Base-by-base conservation (phyloP, 108 stramenopile genomes). In the Epipyxis sp. region DNA sequence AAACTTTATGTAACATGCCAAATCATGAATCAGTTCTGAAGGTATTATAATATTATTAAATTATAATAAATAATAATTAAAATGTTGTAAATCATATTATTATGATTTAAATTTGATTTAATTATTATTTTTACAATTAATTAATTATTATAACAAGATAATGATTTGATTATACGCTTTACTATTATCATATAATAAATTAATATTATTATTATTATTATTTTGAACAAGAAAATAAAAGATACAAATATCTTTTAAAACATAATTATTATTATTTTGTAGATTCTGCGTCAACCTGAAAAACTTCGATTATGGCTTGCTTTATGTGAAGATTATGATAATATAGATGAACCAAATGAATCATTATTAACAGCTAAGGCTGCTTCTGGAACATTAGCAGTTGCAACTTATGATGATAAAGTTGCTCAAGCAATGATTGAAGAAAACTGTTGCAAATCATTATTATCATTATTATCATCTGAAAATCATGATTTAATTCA, bases 1-100 rank as follows among this genome's bases (percentile, higher is more conserved):
- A 99, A 86, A 92, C 93, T 34, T 59, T 97, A 84, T 84, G 87
- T 79, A 99, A 99, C 85, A 84, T 99, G 84, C 80, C 94, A 0
- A 89, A 89, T 6, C 87, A 93, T 81, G 85, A 90, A 42, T 76
- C 85, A 40, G 86, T 95, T 80, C 85, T 95, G 82, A 78, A 91
- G 59, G 76, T 90, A 77, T 82, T n/a, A n/a, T n/a, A n/a, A n/a
- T n/a, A n/a, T n/a, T n/a, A n/a, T n/a, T n/a, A n/a, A n/a, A n/a
- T n/a, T n/a, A n/a, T n/a, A n/a, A n/a, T n/a, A n/a, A n/a, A n/a
- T n/a, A n/a, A n/a, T n/a, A n/a, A n/a, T n/a, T n/a, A n/a, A n/a
- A n/a, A n/a, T n/a, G n/a, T n/a, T n/a, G n/a, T n/a, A n/a, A n/a
- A n/a, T n/a, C n/a, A n/a, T n/a, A n/a, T n/a, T n/a, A n/a, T n/a